Percentiles rank a stretch among this genome's conserved stretches.
Evolutionary conservation across 176 grass and related monocot genomes (phyloP).

Genomic region (Alloteropsis semialata): DNA sequence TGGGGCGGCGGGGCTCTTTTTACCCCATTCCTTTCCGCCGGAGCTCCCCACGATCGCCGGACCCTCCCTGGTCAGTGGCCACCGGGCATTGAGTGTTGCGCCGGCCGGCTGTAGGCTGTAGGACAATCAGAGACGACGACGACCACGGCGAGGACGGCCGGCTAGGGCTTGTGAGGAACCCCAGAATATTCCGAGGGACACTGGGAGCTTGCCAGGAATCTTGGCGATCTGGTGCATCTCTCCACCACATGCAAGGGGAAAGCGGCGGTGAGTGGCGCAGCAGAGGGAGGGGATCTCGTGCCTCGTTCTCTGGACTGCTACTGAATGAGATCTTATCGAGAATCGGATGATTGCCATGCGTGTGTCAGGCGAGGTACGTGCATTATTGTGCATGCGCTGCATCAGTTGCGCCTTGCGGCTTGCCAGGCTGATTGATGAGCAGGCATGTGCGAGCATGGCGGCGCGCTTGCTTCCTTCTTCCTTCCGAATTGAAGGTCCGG

Average conservation of each 20-base stretch:
- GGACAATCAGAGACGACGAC: conserved; percentile 18
- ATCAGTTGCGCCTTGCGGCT: background rate
- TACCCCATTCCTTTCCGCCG: background rate
- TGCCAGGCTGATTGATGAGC: background rate
- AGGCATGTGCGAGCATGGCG: background rate
- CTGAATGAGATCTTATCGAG: conserved; percentile 34
- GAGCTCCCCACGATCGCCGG: background rate
- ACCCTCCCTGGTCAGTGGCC: background rate
- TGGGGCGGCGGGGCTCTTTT: background rate
- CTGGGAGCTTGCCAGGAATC: conserved; percentile 20
- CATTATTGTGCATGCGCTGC: background rate
- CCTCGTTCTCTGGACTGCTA: background rate
- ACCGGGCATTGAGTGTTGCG: background rate
- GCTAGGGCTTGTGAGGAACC: background rate
- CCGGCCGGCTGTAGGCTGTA: background rate
- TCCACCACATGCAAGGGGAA: background rate
- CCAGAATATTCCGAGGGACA: conserved; percentile 28
- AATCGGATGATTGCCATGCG: conserved; percentile 4
- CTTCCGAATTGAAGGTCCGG: background rate
- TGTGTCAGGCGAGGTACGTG: conserved; percentile 23
- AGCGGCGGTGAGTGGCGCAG: background rate
- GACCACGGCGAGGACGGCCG: no score
- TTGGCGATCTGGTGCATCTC: background rate
- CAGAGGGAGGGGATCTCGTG: conserved; percentile 13
- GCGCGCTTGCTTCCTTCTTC: background rate